Percentiles rank a stretch among this genome's conserved stretches.
phyloP scores from a whole-genome alignment of 2,329 filamentous ascomycete genomes.

The Calonectria ilicicola region DNA sequence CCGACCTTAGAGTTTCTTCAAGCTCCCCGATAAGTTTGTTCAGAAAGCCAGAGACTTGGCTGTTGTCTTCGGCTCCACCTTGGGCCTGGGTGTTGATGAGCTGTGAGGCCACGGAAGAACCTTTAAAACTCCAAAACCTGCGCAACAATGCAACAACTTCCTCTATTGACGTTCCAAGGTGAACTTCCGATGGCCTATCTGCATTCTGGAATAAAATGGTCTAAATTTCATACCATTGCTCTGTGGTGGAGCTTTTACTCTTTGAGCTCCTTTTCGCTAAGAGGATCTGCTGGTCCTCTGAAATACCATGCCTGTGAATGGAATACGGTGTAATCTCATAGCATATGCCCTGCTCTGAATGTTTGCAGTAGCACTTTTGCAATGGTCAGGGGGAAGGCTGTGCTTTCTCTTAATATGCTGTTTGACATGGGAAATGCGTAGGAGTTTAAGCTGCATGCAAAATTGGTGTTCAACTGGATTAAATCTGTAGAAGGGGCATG shows the following conservation, averaged over 20 bases:
- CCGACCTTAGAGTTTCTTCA: no score
- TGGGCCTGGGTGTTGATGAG: no score
- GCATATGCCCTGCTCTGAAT: no score
- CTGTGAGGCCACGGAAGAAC: neutral
- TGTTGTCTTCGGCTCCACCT: no score
- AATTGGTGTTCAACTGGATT: neutral
- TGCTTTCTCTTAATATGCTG: constrained; percentile 7
- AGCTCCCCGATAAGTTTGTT: no score
- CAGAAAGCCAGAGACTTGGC: no score
- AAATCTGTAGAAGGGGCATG: neutral
- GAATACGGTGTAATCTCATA: neutral
- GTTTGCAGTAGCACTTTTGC: neutral
- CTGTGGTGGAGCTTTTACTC: neutral
- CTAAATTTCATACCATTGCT: constrained; percentile 1
- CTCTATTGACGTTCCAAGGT: neutral
- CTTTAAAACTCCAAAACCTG: neutral
- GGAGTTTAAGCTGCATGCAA: neutral
- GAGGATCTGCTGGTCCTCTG: neutral
- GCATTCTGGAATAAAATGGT: neutral
- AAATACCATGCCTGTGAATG: neutral
- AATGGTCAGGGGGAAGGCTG: neutral
- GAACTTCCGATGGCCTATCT: neutral
- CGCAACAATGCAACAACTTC: constrained; percentile 2
- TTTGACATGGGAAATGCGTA: neutral
- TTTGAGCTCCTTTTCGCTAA: neutral